Evolutionary conservation across 1,139 yeast genomes (phyloP).

Genomic region (Geotrichum australiense): DNA sequence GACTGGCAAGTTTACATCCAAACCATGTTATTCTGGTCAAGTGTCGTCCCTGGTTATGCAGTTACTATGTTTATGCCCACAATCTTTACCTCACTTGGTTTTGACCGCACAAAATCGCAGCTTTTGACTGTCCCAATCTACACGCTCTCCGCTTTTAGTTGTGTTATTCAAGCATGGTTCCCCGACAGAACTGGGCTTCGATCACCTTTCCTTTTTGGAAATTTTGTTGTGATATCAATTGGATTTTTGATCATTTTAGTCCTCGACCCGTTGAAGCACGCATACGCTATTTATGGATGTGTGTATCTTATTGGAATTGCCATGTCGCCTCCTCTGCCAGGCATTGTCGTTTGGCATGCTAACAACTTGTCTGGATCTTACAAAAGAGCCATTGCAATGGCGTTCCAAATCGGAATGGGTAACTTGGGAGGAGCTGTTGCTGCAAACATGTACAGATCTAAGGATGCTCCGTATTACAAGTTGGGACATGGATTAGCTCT

Average conservation of each 20-base stretch:
- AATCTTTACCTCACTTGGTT: constrained; percentile 31
- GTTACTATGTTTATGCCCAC: constrained; percentile 32
- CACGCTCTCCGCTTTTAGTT: constrained; percentile 31
- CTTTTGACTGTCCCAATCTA: constrained; percentile 35
- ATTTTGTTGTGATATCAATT: constrained; percentile 28
- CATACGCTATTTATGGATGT: constrained; percentile 30
- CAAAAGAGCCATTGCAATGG: constrained; percentile 39
- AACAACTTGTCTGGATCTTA: constrained; percentile 36
- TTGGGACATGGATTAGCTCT: constrained; percentile 32
- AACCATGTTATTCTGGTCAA: constrained; percentile 19
- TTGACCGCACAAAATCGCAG: constrained; percentile 26
- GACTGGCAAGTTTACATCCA: constrained; percentile 30
- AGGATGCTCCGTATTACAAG: constrained; percentile 31
- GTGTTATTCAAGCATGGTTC: constrained; percentile 32
- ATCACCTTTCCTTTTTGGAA: constrained; percentile 33
- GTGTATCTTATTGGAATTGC: constrained; percentile 35
- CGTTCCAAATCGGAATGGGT: constrained; percentile 39
- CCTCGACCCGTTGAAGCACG: constrained; percentile 13
- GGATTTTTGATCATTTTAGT: constrained; percentile 31
- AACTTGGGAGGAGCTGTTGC: constrained; percentile 38
- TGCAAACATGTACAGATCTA: constrained; percentile 33
- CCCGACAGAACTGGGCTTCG: constrained; percentile 32
- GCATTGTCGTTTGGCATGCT: constrained; percentile 37
- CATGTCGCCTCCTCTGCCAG: constrained; percentile 35
- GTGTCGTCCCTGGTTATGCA: constrained; percentile 25